Evolutionary conservation across 306 rosid species (phyloP), one percentile per base, ranked within the genome.

Genomic region (Corylus americana): DNA sequence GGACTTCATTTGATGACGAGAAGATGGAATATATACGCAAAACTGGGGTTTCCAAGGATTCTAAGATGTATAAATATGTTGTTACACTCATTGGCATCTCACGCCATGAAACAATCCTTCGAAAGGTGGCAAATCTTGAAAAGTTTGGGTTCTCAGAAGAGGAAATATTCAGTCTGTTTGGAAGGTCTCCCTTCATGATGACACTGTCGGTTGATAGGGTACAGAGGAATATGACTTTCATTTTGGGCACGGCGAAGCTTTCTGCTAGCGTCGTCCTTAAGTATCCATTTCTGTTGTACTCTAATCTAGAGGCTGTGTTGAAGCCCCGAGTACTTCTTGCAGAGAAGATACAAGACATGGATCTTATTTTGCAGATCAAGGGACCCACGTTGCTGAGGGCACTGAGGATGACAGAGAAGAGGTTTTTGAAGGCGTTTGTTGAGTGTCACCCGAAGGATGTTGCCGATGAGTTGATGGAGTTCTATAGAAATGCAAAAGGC

Each of bases 151-250:
- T 42, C 45, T 42, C 45, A 42, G 45, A 42, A 42, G 45, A 42
- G 45, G 45, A 42, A 42, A 42, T 42, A 42, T 42, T 42, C 45
- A 42, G 45, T 42, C 45, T 42, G 45, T 42, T 42, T 42, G 45
- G 45, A 42, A 42, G 45, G 45, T 42, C 45, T 42, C 45, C 45
- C 45, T 6, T 42, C 8, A 5, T 42, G 45, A 42, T 42, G 45
- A 42, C 45, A 42, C 45, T 42, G n/a, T 94, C 97, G 2, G 83
- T 85, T 2, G 92, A 92, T 29, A 94, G 92, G 84, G 92, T 94
- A 86, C 94, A 89, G 81, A 94, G 98, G 92, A 89, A 89, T 74
- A 90, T 94, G 97, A 86, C 92, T 51, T 93, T 93, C 82, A 6
- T 42, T 42, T 42, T 42, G 45, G 45, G 45, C 45, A 42, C 45